A percentile compares a stretch with the other conserved stretches of the same genome.
These are phyloP conservation scores for Aspergillus fumigatiaffinis DNA, from an alignment of 2,329 filamentous ascomycete species.

Conservation along the genomic window DNA sequence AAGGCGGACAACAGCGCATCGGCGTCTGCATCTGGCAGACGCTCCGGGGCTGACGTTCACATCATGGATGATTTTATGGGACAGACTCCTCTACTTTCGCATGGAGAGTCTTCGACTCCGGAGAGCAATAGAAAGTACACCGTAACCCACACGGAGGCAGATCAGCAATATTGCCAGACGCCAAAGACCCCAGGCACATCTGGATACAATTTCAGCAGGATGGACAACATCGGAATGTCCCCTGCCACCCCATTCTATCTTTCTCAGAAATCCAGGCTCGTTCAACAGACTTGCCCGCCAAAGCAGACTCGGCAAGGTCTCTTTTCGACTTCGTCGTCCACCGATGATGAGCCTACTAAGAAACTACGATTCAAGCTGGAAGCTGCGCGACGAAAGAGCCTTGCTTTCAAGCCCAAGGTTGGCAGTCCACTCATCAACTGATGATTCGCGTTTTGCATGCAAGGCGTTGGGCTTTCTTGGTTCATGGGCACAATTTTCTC, in stretches of 20 bases:
- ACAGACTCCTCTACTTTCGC: constrained; percentile 28
- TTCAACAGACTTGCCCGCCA: constrained; percentile 53
- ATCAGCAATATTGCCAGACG: constrained; percentile 20
- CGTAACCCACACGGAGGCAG: constrained; percentile 16
- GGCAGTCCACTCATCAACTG: constrained; percentile 64
- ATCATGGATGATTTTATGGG: constrained; percentile 32
- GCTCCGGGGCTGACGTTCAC: constrained; percentile 25
- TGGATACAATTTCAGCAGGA: constrained; percentile 29
- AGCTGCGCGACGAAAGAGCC: constrained; percentile 69
- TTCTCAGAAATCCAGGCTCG: constrained; percentile 39
- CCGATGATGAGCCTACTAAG: constrained; percentile 30
- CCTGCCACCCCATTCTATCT: constrained; percentile 46
- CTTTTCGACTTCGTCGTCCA: constrained; percentile 26
- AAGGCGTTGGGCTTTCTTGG: constrained; percentile 3
- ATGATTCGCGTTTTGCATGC: constrained; percentile 7
- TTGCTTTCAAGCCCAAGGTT: constrained; percentile 72
- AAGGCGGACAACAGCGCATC: constrained; percentile 23
- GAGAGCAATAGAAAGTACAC: constrained; percentile 8
- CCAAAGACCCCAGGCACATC: constrained; percentile 32
- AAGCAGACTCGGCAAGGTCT: constrained; percentile 46
- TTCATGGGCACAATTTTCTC: background rate
- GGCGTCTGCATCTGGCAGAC: constrained; percentile 23
- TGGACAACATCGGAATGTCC: constrained; percentile 39
- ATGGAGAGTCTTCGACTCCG: constrained; percentile 11
- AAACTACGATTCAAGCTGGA: constrained; percentile 60